Evolutionary conservation across 2,329 filamentous ascomycete species (phyloP), one percentile per base, ranked within the genome.

Genomic region (Raffaelea ambrosiae): DNA sequence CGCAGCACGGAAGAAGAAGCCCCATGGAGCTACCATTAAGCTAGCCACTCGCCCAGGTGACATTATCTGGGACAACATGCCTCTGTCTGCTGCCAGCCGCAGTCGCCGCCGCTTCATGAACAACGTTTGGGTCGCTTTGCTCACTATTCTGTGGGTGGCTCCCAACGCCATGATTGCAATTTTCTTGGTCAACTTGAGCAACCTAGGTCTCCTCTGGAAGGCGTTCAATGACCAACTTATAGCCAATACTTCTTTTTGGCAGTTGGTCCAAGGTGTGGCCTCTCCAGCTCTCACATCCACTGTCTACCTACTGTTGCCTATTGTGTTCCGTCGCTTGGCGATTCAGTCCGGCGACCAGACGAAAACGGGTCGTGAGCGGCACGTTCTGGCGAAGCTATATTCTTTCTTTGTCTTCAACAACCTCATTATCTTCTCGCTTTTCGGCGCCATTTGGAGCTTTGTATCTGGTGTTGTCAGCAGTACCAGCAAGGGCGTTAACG

Each of bases 371-470:
- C 81, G 93, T 47, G 93, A 98, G 63, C 78, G 88, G 26, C 91
- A 97, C 63, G 93, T 98, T 46, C 76, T 93, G 50, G 83, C 81
- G 53, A 94, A 95, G 65, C 76, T 98, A 3, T 98, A 94, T 66
- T 78, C 86, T 18, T 98, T 98, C 70, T 98, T 98, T 66, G 79
- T 96, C 46, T 89, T 98, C 73, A 98, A 98, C 76, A 97, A 97
- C 61, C 67, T 98, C 48, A 72, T 98, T 55, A 83, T 97, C 49
- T 97, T 97, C 66, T 96, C 90, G 11, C 72, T 95, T 14, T 97
- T 97, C 65, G 88, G 86, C 40, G 82, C 87, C 2, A 67, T 89
- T 16, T 96, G 88, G 81, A 71, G 72, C 1, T 89, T 90, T 57
- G 71, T 89, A 9, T 68, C 81, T 1, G 71, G 71, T 4, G 80